These are phyloP conservation scores for Cordyceps sp. DNA, from an alignment of 2,329 filamentous ascomycete species.

Conservation along the genomic window DNA sequence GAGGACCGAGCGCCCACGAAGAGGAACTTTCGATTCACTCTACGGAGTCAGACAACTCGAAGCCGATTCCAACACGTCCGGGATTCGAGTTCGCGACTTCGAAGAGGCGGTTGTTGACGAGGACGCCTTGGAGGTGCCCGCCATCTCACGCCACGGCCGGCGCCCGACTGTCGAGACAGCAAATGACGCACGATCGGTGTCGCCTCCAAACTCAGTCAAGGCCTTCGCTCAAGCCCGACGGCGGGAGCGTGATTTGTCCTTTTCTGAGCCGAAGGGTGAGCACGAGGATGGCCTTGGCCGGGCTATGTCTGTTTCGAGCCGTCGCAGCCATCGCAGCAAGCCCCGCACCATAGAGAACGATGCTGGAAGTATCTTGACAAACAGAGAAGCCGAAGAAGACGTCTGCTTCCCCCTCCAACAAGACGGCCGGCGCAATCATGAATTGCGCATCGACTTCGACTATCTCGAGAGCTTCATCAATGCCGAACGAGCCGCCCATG, in stretches of 20 bases:
- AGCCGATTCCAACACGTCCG: slow-evolving; percentile 16
- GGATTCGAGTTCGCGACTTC: slow-evolving; percentile 56
- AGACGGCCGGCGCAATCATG: slow-evolving; percentile 48
- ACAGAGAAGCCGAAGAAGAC: slow-evolving; percentile 66
- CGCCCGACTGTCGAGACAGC: slow-evolving; percentile 40
- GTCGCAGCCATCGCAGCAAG: slow-evolving; percentile 39
- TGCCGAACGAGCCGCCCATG: slow-evolving; percentile 31
- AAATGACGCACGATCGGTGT: slow-evolving; percentile 49
- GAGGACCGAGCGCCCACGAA: slow-evolving; percentile 41
- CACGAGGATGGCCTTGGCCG: slow-evolving; percentile 40
- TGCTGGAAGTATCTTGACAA: slow-evolving; percentile 41
- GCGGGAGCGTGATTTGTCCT: slow-evolving; percentile 55
- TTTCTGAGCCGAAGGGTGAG: slow-evolving; percentile 29
- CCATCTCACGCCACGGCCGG: slow-evolving; percentile 26
- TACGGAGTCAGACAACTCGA: slow-evolving; percentile 34
- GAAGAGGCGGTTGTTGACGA: slow-evolving; percentile 67
- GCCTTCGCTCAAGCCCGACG: slow-evolving; percentile 86
- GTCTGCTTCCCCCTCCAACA: slow-evolving; percentile 80
- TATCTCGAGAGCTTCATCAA: slow-evolving; percentile 84
- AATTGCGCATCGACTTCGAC: slow-evolving; percentile 80
- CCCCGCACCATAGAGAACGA: slow-evolving; percentile 46
- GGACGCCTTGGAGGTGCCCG: slow-evolving; percentile 45
- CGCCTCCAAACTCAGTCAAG: slow-evolving; percentile 92
- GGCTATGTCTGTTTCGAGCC: slow-evolving; percentile 53
- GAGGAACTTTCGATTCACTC: slow-evolving; percentile 60